Percentiles rank a stretch among this genome's conserved stretches.
Conservation (phyloP, 805 yeast species). For the Spathaspora passalidarum region DNA sequence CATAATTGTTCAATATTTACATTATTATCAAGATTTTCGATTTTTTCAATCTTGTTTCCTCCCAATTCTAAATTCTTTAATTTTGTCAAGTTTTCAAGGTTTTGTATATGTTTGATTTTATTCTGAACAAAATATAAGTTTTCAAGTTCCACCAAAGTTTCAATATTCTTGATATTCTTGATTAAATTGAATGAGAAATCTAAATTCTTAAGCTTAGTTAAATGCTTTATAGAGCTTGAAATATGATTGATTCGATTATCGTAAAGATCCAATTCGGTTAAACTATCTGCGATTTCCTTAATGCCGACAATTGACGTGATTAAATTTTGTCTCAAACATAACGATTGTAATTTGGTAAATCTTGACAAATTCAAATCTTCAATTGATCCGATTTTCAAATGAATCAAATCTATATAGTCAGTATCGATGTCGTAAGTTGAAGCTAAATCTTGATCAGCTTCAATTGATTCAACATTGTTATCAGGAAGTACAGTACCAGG, state of each 20-base stretch:
- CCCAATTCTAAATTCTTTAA: slow-evolving; percentile 82
- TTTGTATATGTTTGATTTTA: slow-evolving; percentile 69
- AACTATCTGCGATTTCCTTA: slow-evolving; percentile 50
- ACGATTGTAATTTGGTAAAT: slow-evolving; percentile 52
- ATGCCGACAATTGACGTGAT: slow-evolving; percentile 59
- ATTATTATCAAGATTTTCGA: slow-evolving; percentile 57
- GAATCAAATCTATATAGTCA: slow-evolving; percentile 62
- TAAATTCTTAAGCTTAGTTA: slow-evolving; percentile 53
- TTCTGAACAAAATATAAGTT: slow-evolving; percentile 87
- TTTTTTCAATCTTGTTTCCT: slow-evolving; percentile 69
- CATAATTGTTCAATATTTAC: slow-evolving; percentile 70
- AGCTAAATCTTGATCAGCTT: slow-evolving; percentile 68
- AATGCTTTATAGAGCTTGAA: slow-evolving; percentile 61
- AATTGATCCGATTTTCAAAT: slow-evolving; percentile 62
- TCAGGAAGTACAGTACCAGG: slow-evolving; percentile 47
- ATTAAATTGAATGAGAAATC: slow-evolving; percentile 91
- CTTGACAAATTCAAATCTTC: slow-evolving; percentile 58
- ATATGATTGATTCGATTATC: slow-evolving; percentile 91
- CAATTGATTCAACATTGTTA: slow-evolving; percentile 50
- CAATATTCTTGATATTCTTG: slow-evolving; percentile 77
- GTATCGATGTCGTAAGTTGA: slow-evolving; percentile 54
- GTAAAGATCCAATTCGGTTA: slow-evolving; percentile 83
- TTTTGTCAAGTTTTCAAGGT: slow-evolving; percentile 52
- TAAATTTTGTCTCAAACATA: slow-evolving; percentile 82
- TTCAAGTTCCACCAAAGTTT: slow-evolving; percentile 56